Evolutionary conservation across 768 basidiomycete genomes (phyloP).

Genomic region (Tulasnella sp.): DNA sequence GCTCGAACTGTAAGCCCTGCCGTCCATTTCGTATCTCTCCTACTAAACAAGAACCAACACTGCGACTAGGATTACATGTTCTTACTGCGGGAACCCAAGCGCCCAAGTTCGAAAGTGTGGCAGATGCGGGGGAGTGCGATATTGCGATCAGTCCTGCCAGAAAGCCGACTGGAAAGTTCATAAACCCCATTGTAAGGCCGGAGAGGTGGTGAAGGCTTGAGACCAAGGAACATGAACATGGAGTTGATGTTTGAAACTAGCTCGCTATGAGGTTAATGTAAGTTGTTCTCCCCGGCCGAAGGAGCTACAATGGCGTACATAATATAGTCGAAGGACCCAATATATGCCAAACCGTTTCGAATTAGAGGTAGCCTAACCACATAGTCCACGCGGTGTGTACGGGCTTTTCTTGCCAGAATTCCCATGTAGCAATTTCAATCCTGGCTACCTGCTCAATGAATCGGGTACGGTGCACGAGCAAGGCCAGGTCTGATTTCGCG

Average conservation of each 20-base stretch:
- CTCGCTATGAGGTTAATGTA: neutral
- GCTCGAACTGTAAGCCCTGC: conserved; percentile 3
- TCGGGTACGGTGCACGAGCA: too few species aligned
- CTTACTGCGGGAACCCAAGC: conserved; percentile 23
- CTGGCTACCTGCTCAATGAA: too few species aligned
- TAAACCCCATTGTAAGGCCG: conserved; percentile 14
- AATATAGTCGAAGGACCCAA: too few species aligned
- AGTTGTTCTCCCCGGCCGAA: too few species aligned
- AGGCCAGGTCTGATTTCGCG: too few species aligned
- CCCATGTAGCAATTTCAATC: too few species aligned
- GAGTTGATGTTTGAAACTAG: neutral
- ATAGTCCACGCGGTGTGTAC: too few species aligned
- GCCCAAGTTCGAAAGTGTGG: conserved; percentile 24
- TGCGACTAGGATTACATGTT: conserved; percentile 19
- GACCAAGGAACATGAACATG: neutral
- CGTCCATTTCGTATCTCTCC: neutral
- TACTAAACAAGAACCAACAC: neutral
- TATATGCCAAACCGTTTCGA: too few species aligned
- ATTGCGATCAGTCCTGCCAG: conserved; percentile 24
- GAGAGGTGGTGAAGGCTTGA: neutral
- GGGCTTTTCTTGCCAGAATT: too few species aligned
- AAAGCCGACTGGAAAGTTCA: conserved; percentile 22
- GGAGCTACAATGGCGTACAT: too few species aligned
- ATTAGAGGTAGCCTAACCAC: too few species aligned
- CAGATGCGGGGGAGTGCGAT: conserved; percentile 19